A percentile compares a stretch with the other conserved stretches of the same genome.
Evolutionary conservation across 805 yeast species (phyloP).

Genomic region (Cyberlindnera meyerae): DNA sequence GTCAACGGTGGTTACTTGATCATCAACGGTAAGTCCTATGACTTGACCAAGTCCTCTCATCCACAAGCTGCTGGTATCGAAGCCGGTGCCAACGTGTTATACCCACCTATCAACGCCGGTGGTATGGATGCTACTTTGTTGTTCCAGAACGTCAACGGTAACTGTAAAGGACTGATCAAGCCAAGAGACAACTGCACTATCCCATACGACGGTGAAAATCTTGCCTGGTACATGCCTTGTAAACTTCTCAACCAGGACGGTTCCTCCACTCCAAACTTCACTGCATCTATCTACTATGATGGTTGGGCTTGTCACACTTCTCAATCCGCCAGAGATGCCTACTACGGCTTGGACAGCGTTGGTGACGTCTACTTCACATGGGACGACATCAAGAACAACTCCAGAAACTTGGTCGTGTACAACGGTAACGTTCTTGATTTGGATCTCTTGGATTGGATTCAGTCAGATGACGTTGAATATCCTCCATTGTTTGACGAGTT

Average conservation of each 20-base stretch:
- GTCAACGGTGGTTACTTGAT: constrained; percentile 59
- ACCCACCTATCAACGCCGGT: constrained; percentile 85
- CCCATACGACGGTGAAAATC: constrained; percentile 56
- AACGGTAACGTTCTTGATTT: constrained; percentile 87
- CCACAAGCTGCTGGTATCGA: constrained; percentile 79
- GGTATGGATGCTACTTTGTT: constrained; percentile 80
- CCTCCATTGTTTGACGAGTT: constrained; percentile 69
- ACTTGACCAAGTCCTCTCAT: constrained; percentile 63
- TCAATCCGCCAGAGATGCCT: constrained; percentile 59
- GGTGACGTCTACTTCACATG: constrained; percentile 87
- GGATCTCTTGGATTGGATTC: constrained; percentile 71
- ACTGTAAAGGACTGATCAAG: constrained; percentile 72
- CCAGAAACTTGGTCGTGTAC: constrained; percentile 79
- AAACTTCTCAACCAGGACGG: constrained; percentile 66
- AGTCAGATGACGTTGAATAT: constrained; percentile 59
- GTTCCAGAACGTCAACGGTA: constrained; percentile 88
- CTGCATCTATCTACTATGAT: constrained; percentile 52
- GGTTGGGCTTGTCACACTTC: constrained; percentile 95
- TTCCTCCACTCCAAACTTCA: constrained; percentile 57
- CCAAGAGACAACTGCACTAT: constrained; percentile 69
- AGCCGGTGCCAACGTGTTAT: constrained; percentile 64
- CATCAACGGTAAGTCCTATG: constrained; percentile 79
- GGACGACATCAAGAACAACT: constrained; percentile 70
- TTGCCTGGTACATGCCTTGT: constrained; percentile 98
- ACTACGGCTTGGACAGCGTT: constrained; percentile 48